phyloP scores from a whole-genome alignment of 2,329 filamentous ascomycete species.

The Aureobasidium mangrovei region DNA sequence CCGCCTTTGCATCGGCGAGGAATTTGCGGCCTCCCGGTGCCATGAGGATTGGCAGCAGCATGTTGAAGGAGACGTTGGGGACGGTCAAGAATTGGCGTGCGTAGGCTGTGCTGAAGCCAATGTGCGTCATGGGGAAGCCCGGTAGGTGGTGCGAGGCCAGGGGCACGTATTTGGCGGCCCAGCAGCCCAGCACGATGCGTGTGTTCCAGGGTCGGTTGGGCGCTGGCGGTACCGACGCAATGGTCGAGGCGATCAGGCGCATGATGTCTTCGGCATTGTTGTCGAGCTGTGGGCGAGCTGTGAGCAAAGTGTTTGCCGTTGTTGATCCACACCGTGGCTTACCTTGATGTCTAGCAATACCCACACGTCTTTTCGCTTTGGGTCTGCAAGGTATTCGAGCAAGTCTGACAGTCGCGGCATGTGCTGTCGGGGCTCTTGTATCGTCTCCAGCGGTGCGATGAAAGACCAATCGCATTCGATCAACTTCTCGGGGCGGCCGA shows the following conservation, averaged over 20 bases:
- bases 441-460: slow-evolving; percentile 58
- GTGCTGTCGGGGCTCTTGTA: slow-evolving; percentile 56
- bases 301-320: not conserved
- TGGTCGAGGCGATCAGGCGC: slow-evolving; percentile 53
- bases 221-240: slow-evolving; percentile 43
- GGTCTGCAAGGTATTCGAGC: slow-evolving; percentile 59
- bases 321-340: slow-evolving; percentile 14
- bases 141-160: slow-evolving; percentile 55
- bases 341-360: slow-evolving; percentile 84
- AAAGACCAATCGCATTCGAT: slow-evolving; percentile 69
- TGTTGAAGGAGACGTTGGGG: slow-evolving; percentile 67
- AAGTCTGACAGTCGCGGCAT: slow-evolving; percentile 71
- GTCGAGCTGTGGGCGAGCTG: slow-evolving; percentile 44
- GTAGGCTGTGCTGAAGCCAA: slow-evolving; percentile 58
- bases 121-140: slow-evolving; percentile 55
- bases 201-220: slow-evolving; percentile 54
- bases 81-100: slow-evolving; percentile 61
- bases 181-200: slow-evolving; percentile 71
- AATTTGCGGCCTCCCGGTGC: slow-evolving; percentile 60
- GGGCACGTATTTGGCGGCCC: slow-evolving; percentile 67
- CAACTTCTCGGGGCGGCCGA: slow-evolving; percentile 63
- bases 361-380: slow-evolving; percentile 63
- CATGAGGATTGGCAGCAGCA: slow-evolving; percentile 60
- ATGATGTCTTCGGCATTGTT: slow-evolving; percentile 66
- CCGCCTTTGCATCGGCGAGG: slow-evolving; percentile 34